Percentiles rank a stretch among this genome's conserved stretches.
Conservation (phyloP, 106 monocot genomes). For the Posidonia australis region DNA sequence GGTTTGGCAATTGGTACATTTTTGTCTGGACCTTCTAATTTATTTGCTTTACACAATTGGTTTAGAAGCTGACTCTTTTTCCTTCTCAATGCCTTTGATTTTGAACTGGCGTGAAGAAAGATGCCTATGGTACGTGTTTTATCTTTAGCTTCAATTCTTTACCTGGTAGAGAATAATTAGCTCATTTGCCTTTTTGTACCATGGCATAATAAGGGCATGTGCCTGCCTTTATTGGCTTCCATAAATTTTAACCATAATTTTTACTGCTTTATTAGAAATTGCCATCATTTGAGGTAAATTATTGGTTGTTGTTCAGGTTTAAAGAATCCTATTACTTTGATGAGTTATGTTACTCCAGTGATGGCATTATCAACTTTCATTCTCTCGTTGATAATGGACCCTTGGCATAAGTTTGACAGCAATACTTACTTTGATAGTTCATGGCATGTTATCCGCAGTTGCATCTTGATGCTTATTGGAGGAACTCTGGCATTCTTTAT, state of each 20-base stretch:
- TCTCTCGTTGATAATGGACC: conserved; percentile 71
- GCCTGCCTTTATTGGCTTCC: too few species aligned
- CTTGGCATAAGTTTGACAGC: conserved; percentile 56
- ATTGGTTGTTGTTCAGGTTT: conserved; percentile 38
- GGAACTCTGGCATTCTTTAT: conserved; percentile 55
- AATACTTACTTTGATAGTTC: conserved; percentile 71
- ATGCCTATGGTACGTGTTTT: conserved; percentile 67
- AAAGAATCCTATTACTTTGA: conserved; percentile 73
- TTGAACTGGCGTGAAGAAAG: conserved; percentile 67
- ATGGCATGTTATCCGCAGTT: conserved; percentile 54
- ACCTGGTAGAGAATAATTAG: background rate
- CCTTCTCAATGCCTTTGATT: conserved; percentile 20
- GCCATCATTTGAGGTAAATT: background rate
- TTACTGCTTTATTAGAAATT: background rate
- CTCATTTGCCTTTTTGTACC: too few species aligned
- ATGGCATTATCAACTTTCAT: conserved; percentile 72
- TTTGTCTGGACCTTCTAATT: background rate
- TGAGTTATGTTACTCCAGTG: conserved; percentile 92
- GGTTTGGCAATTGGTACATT: background rate
- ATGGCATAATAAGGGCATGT: too few species aligned
- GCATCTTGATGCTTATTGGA: conserved; percentile 68
- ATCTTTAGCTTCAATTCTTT: background rate
- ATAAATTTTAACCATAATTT: too few species aligned
- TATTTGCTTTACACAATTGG: background rate
- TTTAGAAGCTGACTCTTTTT: conserved; percentile 14